Evolutionary conservation across 257 asterid species (phyloP).

Genomic region (Mentha longifolia): DNA sequence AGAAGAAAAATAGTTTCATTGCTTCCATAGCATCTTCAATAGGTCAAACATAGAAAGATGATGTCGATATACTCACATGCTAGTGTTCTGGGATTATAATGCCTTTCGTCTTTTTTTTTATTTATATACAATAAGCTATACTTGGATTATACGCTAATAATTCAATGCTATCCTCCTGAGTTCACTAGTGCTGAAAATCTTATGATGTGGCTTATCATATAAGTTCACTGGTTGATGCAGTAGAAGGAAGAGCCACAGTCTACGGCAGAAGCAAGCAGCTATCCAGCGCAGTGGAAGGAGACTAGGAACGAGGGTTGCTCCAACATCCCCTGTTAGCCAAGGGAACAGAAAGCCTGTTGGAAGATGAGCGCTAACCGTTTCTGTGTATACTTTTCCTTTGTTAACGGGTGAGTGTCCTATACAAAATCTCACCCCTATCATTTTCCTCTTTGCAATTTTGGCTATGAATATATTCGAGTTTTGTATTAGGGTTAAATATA

Average conservation of each 20-base stretch:
- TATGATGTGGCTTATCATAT: slow-evolving; percentile 22
- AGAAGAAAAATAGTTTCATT: not conserved
- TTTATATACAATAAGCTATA: not conserved
- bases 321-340: slow-evolving; percentile 42
- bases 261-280: slow-evolving; percentile 67
- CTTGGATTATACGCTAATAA: not conserved
- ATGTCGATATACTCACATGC: slow-evolving; percentile 1
- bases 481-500: too few species aligned
- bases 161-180: not conserved
- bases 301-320: slow-evolving; percentile 55
- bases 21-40: not conserved
- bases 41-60: not conserved
- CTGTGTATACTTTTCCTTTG: slow-evolving; percentile 30
- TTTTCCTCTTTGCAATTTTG: not conserved
- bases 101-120: slow-evolving; percentile 7
- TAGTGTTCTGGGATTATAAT: slow-evolving; percentile 5
- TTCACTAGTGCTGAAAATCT: slow-evolving; percentile 3
- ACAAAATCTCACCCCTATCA: not conserved
- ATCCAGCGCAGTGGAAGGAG: slow-evolving; percentile 64
- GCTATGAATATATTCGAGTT: not conserved
- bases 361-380: slow-evolving; percentile 38
- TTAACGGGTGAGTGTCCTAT: slow-evolving; percentile 33
- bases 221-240: slow-evolving; percentile 48
- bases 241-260: slow-evolving; percentile 59
- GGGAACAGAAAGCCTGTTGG: slow-evolving; percentile 46